A percentile compares a stretch with the other conserved stretches of the same genome.
phyloP scores from a whole-genome alignment of 768 basidiomycete species.

The Boletus edulis region DNA sequence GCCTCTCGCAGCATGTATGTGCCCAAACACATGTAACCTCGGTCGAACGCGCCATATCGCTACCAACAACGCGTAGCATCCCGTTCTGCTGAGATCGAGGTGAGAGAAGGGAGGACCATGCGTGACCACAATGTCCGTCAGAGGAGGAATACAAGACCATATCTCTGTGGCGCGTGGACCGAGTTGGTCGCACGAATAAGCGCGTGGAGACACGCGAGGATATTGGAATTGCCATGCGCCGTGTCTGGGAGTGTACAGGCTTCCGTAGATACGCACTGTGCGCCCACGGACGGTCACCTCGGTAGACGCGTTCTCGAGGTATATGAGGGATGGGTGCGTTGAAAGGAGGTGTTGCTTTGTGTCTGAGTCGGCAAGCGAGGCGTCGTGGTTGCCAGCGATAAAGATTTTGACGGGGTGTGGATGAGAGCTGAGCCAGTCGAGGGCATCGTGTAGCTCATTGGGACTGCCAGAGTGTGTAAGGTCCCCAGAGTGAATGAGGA shows the following conservation, averaged over 20 bases:
- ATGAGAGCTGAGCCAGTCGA: constrained; percentile 7
- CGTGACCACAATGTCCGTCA: constrained; percentile 2
- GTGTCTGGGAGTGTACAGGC: constrained; percentile 5
- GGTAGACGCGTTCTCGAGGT: constrained; percentile 4
- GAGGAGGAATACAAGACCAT: neutral
- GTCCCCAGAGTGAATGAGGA: constrained; percentile 8
- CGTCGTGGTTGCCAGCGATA: constrained; percentile 11
- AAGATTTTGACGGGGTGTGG: constrained; percentile 9
- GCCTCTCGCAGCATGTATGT: constrained; percentile 11
- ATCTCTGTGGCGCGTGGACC: neutral
- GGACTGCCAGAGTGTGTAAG: constrained; percentile 3
- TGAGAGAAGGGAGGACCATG: constrained; percentile 3
- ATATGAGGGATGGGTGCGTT: constrained; percentile 1
- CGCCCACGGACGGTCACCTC: constrained; percentile 5
- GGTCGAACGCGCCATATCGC: constrained; percentile 7
- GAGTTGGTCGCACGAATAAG: neutral
- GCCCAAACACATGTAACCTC: constrained; percentile 7
- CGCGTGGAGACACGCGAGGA: constrained; percentile 1
- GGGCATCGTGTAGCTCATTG: constrained; percentile 2
- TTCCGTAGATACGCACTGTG: constrained; percentile 8
- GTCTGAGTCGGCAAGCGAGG: neutral
- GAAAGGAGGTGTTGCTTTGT: constrained; percentile 1
- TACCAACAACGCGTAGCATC: constrained; percentile 5
- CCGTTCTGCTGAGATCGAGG: neutral
- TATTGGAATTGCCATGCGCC: constrained; percentile 9